These are phyloP conservation scores for Petunia secreta DNA, from an alignment of 257 asterid genomes.

Conservation along the genomic window DNA sequence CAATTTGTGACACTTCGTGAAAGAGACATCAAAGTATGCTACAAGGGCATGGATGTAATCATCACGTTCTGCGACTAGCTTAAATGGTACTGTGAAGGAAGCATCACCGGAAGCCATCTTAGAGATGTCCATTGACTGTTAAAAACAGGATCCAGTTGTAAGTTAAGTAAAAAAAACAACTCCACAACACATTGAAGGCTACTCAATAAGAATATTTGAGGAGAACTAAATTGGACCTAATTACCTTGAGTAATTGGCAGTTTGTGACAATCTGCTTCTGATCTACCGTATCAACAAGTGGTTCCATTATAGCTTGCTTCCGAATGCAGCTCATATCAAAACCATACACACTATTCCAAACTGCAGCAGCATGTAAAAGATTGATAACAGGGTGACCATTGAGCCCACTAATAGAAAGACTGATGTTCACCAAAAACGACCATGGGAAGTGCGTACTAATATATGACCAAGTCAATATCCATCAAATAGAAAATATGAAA, in stretches of 20 bases:
- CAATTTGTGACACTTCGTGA: slow-evolving; percentile 80
- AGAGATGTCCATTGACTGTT: slow-evolving; percentile 91
- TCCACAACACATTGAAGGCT: neutral
- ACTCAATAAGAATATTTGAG: slow-evolving; percentile 7
- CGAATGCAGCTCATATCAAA: slow-evolving; percentile 97
- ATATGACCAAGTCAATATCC: slow-evolving; percentile 26
- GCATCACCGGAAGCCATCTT: slow-evolving; percentile 87
- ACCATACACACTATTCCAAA: slow-evolving; percentile 87
- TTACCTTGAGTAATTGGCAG: slow-evolving; percentile 82
- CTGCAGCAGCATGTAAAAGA: slow-evolving; percentile 42
- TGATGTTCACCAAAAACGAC: neutral
- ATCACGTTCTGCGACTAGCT: slow-evolving; percentile 88
- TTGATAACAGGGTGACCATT: neutral
- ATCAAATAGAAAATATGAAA: slow-evolving; percentile 29
- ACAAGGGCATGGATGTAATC: slow-evolving; percentile 97
- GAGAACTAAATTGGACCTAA: neutral
- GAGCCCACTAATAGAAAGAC: neutral
- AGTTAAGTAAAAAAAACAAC: neutral
- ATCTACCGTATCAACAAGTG: slow-evolving; percentile 90
- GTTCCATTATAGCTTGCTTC: slow-evolving; percentile 84
- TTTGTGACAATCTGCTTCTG: slow-evolving; percentile 90
- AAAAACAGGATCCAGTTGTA: slow-evolving; percentile 20
- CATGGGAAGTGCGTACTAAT: neutral
- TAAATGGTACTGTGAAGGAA: slow-evolving; percentile 93
- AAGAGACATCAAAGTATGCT: slow-evolving; percentile 91